These are phyloP conservation scores for Delitschia confertaspora DNA, from an alignment of 495 filamentous ascomycete genomes.

Conservation along the genomic window DNA sequence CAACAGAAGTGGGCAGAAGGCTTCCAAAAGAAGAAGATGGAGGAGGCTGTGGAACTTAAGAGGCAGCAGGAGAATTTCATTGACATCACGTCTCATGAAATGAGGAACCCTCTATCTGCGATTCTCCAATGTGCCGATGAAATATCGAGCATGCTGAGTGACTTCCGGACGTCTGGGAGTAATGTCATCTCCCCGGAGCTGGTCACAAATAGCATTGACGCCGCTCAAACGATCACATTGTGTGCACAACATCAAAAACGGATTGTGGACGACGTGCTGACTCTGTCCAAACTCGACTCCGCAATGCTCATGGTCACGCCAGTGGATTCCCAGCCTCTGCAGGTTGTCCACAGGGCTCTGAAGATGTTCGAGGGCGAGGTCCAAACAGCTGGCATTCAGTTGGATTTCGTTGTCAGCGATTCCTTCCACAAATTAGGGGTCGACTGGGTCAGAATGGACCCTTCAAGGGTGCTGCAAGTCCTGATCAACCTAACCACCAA, in stretches of 20 bases:
- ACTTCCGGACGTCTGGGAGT: constrained; percentile 32
- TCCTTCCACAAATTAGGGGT: constrained; percentile 47
- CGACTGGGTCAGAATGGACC: constrained; percentile 63
- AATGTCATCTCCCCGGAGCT: constrained; percentile 33
- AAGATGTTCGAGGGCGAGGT: constrained; percentile 69
- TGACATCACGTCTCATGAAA: constrained; percentile 81
- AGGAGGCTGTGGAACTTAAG: constrained; percentile 40
- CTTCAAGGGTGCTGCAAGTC: constrained; percentile 60
- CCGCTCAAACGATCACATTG: constrained; percentile 63
- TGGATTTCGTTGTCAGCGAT: constrained; percentile 51
- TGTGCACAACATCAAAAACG: constrained; percentile 72
- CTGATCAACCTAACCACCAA: constrained; percentile 46
- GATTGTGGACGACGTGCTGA: constrained; percentile 72
- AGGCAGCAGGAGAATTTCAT: constrained; percentile 64
- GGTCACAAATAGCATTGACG: constrained; percentile 56
- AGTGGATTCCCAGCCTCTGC: constrained; percentile 55
- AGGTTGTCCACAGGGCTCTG: constrained; percentile 56
- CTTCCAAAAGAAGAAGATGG: constrained; percentile 47
- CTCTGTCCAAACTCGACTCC: constrained; percentile 75
- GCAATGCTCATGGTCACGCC: constrained; percentile 61
- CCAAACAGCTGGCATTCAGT: constrained; percentile 55
- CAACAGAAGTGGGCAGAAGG: constrained; percentile 47
- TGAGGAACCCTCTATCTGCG: constrained; percentile 74
- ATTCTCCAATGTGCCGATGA: constrained; percentile 78
- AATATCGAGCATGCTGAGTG: constrained; percentile 48